These are phyloP conservation scores for Zopfochytrium polystomum DNA, from an alignment of 371 early-diverging fungal species.

Conservation along the genomic window DNA sequence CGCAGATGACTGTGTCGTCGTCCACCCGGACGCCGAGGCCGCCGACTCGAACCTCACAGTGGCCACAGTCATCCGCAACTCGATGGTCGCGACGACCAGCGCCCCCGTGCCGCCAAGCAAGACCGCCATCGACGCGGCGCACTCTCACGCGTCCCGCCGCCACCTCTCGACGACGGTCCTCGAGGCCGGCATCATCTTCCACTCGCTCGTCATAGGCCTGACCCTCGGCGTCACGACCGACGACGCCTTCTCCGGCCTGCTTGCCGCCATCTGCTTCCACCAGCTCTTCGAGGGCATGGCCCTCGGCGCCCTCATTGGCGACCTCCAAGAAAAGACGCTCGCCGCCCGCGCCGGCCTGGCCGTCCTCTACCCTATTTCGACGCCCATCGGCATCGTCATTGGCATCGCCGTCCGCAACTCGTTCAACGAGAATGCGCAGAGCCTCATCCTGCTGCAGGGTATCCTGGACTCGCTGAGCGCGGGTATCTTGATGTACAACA, in stretches of 20 bases:
- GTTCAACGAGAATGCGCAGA: conserved; percentile 55
- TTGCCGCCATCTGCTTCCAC: conserved; percentile 83
- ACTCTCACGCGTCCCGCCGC: background rate
- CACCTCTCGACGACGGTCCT: conserved; percentile 55
- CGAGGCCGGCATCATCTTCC: conserved; percentile 80
- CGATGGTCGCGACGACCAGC: background rate
- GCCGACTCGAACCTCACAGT: background rate
- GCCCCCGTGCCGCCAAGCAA: background rate
- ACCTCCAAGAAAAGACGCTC: background rate
- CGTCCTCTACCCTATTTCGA: conserved; percentile 57
- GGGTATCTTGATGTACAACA: conserved; percentile 77
- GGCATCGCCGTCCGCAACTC: conserved; percentile 66
- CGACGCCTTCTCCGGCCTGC: conserved; percentile 65
- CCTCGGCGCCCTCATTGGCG: conserved; percentile 69
- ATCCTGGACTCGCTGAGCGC: conserved; percentile 72
- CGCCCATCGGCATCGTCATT: conserved; percentile 76
- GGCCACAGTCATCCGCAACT: background rate
- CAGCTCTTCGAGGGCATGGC: conserved; percentile 90
- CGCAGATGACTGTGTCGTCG: conserved; percentile 3
- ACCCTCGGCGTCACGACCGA: conserved; percentile 69
- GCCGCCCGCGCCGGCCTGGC: conserved; percentile 43
- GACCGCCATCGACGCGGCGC: background rate
- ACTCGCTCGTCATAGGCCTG: conserved; percentile 83
- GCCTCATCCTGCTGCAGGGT: conserved; percentile 65
- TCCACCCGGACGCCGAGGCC: background rate